Evolutionary conservation across 1,139 yeast genomes (phyloP).

Genomic region (Meyerozyma athensensis): DNA sequence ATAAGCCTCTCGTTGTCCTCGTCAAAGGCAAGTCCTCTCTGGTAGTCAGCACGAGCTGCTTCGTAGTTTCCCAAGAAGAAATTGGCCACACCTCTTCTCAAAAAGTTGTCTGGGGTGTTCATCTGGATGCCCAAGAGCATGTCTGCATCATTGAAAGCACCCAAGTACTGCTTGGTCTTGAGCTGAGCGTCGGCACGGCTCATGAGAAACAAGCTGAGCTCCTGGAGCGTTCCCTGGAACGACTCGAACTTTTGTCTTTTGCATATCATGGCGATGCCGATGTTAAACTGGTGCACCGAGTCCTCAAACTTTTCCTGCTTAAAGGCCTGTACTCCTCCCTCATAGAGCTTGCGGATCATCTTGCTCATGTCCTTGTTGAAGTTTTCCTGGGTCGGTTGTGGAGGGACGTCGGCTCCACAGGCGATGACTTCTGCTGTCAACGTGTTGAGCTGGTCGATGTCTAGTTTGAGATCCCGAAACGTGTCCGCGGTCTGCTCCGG

Average conservation of each 20-base stretch:
- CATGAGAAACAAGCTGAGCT: slow-evolving; percentile 64
- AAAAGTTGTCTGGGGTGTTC: slow-evolving; percentile 73
- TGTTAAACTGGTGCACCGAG: slow-evolving; percentile 65
- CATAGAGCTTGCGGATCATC: slow-evolving; percentile 70
- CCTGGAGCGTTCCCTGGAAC: slow-evolving; percentile 75
- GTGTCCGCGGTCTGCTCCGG: slow-evolving; percentile 19
- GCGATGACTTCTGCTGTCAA: slow-evolving; percentile 57
- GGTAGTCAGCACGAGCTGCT: slow-evolving; percentile 71
- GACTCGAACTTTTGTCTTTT: slow-evolving; percentile 86
- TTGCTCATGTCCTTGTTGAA: slow-evolving; percentile 56
- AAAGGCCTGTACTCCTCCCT: slow-evolving; percentile 63
- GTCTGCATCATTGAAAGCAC: slow-evolving; percentile 81
- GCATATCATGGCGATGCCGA: slow-evolving; percentile 78
- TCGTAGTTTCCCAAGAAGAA: slow-evolving; percentile 64
- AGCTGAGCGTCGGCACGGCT: slow-evolving; percentile 82
- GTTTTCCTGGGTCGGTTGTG: slow-evolving; percentile 50
- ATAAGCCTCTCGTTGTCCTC: slow-evolving; percentile 45
- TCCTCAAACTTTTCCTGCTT: slow-evolving; percentile 61
- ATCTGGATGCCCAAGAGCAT: slow-evolving; percentile 59
- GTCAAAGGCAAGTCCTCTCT: slow-evolving; percentile 68
- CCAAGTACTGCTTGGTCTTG: slow-evolving; percentile 56
- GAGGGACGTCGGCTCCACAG: slow-evolving; percentile 63
- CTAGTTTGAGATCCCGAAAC: slow-evolving; percentile 35
- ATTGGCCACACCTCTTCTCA: slow-evolving; percentile 76
- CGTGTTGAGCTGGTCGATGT: slow-evolving; percentile 60